These are phyloP conservation scores for Heterobasidion parviporum DNA, from an alignment of 1,284 basidiomycete species.

Conservation along the genomic window DNA sequence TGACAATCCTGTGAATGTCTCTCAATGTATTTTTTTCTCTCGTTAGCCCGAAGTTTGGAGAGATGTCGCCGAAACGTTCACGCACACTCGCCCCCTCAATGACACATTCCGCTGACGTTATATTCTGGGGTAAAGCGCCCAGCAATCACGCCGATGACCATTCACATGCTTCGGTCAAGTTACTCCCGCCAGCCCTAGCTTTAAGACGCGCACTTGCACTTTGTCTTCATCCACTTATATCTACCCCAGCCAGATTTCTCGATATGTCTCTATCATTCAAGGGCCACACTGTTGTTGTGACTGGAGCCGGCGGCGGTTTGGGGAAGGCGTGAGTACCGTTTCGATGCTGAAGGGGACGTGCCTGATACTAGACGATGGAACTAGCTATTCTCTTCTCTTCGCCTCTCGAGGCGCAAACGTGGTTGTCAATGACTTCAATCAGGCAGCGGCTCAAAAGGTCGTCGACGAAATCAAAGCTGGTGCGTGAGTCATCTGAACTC, in stretches of 20 bases:
- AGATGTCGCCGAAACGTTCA: too few species aligned
- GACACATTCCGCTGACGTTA: neutral
- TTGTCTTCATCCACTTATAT: neutral
- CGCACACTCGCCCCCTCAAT: too few species aligned
- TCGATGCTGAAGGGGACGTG: neutral
- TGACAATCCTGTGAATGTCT: neutral
- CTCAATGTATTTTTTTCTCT: too few species aligned
- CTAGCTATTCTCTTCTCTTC: slow-evolving; percentile 85
- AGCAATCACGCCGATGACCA: neutral
- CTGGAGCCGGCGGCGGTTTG: slow-evolving; percentile 93
- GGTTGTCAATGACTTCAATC: slow-evolving; percentile 93
- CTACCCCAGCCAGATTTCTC: neutral
- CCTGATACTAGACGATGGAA: neutral
- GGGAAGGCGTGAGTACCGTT: slow-evolving; percentile 70
- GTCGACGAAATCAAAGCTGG: slow-evolving; percentile 86
- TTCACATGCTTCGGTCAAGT: neutral
- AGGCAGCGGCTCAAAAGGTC: slow-evolving; percentile 84
- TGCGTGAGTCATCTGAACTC: slow-evolving; percentile 25
- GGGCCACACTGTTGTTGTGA: slow-evolving; percentile 89
- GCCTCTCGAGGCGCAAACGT: slow-evolving; percentile 90
- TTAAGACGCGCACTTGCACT: neutral
- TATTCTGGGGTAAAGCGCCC: neutral
- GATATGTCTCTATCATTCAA: slow-evolving; percentile 73
- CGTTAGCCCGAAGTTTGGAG: too few species aligned
- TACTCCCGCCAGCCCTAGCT: neutral